Evolutionary conservation across 768 basidiomycete species (phyloP), one percentile per base, ranked within the genome.

Genomic region (Suillus variegatus): DNA sequence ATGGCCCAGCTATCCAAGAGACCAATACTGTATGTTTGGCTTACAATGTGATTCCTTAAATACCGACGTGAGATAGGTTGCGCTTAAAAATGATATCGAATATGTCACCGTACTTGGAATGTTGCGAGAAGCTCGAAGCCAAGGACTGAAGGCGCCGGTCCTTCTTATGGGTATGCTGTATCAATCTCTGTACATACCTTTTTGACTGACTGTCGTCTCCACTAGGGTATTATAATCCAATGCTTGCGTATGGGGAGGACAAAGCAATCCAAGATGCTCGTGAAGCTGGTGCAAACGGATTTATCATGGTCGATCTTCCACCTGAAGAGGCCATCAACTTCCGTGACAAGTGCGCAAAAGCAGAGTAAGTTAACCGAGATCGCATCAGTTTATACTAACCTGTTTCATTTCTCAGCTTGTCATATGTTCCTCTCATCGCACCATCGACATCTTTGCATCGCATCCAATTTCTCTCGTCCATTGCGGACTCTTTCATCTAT

Each of bases 401-500:
- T 4, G 6, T 69, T 41, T 18, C 28, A 8, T 49, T 10, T 41
- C 56, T 5, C 66, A 98, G 97, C 64, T 81, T 99, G 66, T 94
- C 96, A 49, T 99, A 97, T 73, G 90, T 99, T 16, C 97, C 97
- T 3, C 81, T 99, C 25, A 91, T 99, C 68, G 96, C 97, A 1
- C 97, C 97, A 2, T 97, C 95, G 0, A 99, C 97, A 1, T 89
- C 91, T 38, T 81, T 93, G 54, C 81, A 87, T 61, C 91, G 97
- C 47, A 94, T 99, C 73, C 88, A 91, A 70, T 97, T 97, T 80
- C 84, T 99, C 47, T 82, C 94, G 2, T 88, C 90, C 9, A 98
- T 99, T 70, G 97, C 97, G 20, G 97, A 99, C 76, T 89, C 91
- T 3, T 99, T 99, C 82, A 94, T 99, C 68, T 99, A 99, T 75